Evolutionary conservation across 2,329 filamentous ascomycete genomes (phyloP).

Genomic region (Trichoderma koningiopsis): DNA sequence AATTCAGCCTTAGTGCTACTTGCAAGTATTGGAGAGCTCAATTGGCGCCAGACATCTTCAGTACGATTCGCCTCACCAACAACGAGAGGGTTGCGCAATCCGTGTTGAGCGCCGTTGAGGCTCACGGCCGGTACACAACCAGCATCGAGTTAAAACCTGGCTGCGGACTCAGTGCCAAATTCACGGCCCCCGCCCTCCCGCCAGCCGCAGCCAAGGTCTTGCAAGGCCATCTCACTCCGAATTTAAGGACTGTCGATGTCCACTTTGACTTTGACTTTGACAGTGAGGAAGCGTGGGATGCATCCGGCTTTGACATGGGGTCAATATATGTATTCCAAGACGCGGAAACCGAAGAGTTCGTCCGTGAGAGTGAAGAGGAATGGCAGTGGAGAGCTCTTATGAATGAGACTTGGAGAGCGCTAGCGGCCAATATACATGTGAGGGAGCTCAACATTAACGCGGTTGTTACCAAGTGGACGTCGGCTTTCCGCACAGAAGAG

Average conservation of each 20-base stretch:
- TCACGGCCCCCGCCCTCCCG: neutral
- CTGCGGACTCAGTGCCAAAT: neutral
- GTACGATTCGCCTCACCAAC: neutral
- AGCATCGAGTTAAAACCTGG: neutral
- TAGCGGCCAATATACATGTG: conserved; percentile 3
- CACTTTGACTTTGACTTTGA: neutral
- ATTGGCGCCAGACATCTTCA: neutral
- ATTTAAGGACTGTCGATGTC: neutral
- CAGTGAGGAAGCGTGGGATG: conserved; percentile 2
- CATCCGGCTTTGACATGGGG: neutral
- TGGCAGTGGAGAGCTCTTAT: conserved; percentile 13
- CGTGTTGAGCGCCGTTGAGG: neutral
- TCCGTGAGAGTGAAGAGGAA: neutral
- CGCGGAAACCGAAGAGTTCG: neutral
- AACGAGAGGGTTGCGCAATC: conserved; percentile 3
- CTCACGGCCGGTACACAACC: conserved; percentile 2
- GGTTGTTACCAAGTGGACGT: conserved; percentile 2
- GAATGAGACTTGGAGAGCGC: conserved; percentile 10
- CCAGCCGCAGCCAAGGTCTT: conserved; percentile 1
- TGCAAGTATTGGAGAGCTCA: neutral
- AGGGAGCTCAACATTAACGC: conserved; percentile 1
- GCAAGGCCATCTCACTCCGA: conserved; percentile 5
- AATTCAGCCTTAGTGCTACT: neutral
- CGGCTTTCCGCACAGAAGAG: conserved; percentile 6
- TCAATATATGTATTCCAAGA: conserved; percentile 3